Percentiles rank a stretch among this genome's conserved stretches.
Evolutionary conservation across 768 basidiomycete genomes (phyloP).

Genomic region (Leccinum aurantiacum): DNA sequence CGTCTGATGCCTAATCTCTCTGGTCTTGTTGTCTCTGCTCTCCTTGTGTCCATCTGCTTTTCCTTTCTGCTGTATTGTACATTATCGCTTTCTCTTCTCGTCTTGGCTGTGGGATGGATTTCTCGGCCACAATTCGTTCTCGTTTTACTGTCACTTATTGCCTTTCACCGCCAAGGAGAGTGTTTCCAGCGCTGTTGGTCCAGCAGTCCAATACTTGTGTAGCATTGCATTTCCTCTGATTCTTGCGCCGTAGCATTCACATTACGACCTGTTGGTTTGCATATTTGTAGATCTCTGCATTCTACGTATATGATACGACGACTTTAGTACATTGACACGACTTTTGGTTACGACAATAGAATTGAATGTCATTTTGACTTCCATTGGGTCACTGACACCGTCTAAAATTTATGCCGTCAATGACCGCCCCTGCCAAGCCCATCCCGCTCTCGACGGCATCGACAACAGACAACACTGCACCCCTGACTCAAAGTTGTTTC

Average conservation of each 20-base stretch:
- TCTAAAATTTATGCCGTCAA: too few species aligned
- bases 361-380: too few species aligned
- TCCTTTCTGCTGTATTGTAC: constrained; percentile 32
- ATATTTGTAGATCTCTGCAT: constrained; percentile 37
- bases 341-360: background rate
- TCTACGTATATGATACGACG: constrained; percentile 17
- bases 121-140: constrained; percentile 26
- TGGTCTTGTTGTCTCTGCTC: constrained; percentile 23
- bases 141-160: constrained; percentile 34
- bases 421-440: too few species aligned
- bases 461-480: too few species aligned
- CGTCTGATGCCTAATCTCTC: constrained; percentile 12
- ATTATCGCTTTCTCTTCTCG: constrained; percentile 28
- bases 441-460: too few species aligned
- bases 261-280: constrained; percentile 18
- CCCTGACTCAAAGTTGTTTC: too few species aligned
- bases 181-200: constrained; percentile 31
- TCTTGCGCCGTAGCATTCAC: constrained; percentile 15
- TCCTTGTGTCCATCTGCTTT: constrained; percentile 28
- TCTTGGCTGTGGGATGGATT: constrained; percentile 33
- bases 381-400: too few species aligned
- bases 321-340: constrained; percentile 19
- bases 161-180: constrained; percentile 35
- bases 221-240: constrained; percentile 34
- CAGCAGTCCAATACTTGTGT: constrained; percentile 32